Evolutionary conservation across 345 rosid genomes (phyloP), one percentile per base, ranked within the genome.

Genomic region (Combretum micranthum): DNA sequence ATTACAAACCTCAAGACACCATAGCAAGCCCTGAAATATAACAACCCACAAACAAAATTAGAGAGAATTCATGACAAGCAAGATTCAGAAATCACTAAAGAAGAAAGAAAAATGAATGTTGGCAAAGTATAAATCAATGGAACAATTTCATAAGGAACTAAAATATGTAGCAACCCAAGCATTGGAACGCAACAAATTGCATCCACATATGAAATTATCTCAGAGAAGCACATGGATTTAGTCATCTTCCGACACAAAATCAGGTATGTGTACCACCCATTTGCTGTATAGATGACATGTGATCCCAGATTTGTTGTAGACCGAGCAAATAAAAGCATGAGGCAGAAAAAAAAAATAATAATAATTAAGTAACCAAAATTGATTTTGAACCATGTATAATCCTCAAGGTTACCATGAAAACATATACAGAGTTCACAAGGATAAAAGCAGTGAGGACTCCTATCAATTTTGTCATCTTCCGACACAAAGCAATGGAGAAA

Each of bases 1-100:
- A 91, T 88, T 26, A 85, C 74, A 56, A 80, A 88, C 47, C 92
- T 82, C 71, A 85, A 62, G 4, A 91, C 96, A 77, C 90, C 96
- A 75, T 83, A 91, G 56, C 98, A 91, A 0, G 98, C 95, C 83
- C 96, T 90, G 20, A 0, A 59, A 42, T 5, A 7, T 32, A 32
- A 32, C 9, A 9, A 32, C 1, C 9, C 39, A 32, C 39, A 32
- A 32, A 32, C 7, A 11, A 32, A 32, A 32, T 32, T 32, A 32
- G 1, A 32, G 10, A 4, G 10, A 4, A 32, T 9, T 32, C 39
- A 32, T 32, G 39, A 32, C 9, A 7, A 32, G 39, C 39, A 32
- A 4, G 39, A 32, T 32, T 32, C 39, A 32, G 10, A 32, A 32
- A 7, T 32, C 39, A 9, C 9, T 32, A 9, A 4, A 32, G 39